Percentiles rank a stretch among this genome's conserved stretches.
Conservation (phyloP, 1,284 basidiomycete genomes). For the Pseudozyma hubeiensis region DNA sequence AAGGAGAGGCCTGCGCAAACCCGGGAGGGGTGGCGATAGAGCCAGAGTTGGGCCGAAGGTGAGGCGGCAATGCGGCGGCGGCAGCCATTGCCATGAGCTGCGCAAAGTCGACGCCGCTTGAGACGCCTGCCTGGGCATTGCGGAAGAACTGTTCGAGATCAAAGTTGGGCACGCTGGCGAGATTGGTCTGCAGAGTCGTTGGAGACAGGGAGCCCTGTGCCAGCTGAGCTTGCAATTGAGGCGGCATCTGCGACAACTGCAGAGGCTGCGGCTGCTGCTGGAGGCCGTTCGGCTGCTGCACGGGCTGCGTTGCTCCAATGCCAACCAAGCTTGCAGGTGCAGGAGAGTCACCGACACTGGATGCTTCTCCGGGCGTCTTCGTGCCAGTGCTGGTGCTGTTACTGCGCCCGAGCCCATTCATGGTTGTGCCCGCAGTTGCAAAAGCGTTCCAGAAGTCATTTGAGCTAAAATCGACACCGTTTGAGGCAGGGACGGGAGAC, state of each 20-base stretch:
- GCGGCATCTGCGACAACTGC: conserved; percentile 41
- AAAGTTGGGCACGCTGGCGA: conserved; percentile 61
- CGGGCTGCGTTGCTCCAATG: conserved; percentile 9
- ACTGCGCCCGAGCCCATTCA: conserved; percentile 40
- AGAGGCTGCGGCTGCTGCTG: conserved; percentile 20
- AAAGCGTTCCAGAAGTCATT: conserved; percentile 56
- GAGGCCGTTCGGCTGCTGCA: conserved; percentile 20
- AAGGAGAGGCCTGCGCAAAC: conserved; percentile 28
- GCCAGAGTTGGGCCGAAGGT: conserved; percentile 27
- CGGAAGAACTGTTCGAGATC: conserved; percentile 61
- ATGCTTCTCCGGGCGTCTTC: conserved; percentile 45
- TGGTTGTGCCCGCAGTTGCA: conserved; percentile 31
- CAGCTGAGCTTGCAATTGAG: conserved; percentile 47
- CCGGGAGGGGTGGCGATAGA: conserved; percentile 3
- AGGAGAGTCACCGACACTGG: conserved; percentile 39
- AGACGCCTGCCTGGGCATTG: conserved; percentile 46
- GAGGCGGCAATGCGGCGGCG: conserved; percentile 37
- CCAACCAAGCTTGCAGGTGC: conserved; percentile 17
- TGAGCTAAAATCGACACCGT: conserved; percentile 41
- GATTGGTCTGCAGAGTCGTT: conserved; percentile 52
- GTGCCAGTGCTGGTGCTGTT: conserved; percentile 49
- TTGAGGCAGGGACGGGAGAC: conserved; percentile 14
- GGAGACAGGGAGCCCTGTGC: conserved; percentile 61
- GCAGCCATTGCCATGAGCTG: conserved; percentile 75
- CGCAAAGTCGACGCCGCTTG: conserved; percentile 68